phyloP scores from a whole-genome alignment of 148 eudicot genomes.

The Limonium bicolor region DNA sequence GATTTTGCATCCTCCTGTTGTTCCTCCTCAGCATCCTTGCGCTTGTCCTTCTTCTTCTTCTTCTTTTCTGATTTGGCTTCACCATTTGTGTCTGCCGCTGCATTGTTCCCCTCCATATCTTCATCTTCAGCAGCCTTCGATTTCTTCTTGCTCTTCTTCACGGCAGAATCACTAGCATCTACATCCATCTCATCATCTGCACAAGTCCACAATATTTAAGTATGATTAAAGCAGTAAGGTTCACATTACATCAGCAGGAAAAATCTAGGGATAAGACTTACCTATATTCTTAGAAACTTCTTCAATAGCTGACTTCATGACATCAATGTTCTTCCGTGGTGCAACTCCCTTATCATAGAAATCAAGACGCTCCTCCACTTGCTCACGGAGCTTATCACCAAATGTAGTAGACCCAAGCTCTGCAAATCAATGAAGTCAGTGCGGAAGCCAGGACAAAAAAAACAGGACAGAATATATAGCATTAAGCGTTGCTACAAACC shows the following conservation, averaged over 20 bases:
- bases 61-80: constrained; percentile 13
- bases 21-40: constrained; percentile 9
- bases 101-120: constrained; percentile 16
- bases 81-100: constrained; percentile 22
- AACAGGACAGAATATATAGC: no score
- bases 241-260: no score
- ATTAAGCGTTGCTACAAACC: no score
- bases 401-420: constrained; percentile 57
- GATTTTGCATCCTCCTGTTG: constrained; percentile 21
- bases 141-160: constrained; percentile 73
- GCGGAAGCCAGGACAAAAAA: not conserved
- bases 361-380: constrained; percentile 90
- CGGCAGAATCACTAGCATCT: constrained; percentile 25
- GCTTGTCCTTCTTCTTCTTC: constrained; percentile 19
- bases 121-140: constrained; percentile 22
- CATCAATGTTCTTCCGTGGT: constrained; percentile 85
- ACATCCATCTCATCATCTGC: constrained; percentile 49
- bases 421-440: constrained; percentile 17
- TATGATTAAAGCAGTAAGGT: not conserved
- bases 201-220: not conserved
- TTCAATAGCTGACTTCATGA: constrained; percentile 84
- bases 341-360: constrained; percentile 99
- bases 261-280: no score
- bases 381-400: constrained; percentile 91
- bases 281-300: constrained; percentile 38